Conservation (phyloP, 306 rosid genomes). For the Pachyrhizus erosus region DNA sequence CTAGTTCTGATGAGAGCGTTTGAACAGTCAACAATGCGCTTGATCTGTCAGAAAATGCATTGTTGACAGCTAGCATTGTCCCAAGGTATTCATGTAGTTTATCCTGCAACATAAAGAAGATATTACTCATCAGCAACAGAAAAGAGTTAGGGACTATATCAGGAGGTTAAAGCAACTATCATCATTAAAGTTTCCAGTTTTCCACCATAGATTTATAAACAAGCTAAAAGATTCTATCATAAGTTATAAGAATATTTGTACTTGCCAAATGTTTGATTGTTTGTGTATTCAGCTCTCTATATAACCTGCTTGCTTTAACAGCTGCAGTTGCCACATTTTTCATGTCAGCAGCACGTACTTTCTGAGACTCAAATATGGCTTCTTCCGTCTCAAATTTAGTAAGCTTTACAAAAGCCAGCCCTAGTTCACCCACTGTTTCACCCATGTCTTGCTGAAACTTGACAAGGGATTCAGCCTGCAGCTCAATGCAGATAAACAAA, state of each 20-base stretch:
- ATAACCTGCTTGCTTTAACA: constrained; percentile 91
- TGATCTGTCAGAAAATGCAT: constrained; percentile 89
- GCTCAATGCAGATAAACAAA: constrained; percentile 8
- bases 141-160: not conserved
- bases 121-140: constrained; percentile 35
- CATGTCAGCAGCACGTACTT: constrained; percentile 76
- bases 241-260: constrained; percentile 21
- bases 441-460: constrained; percentile 97
- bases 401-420: constrained; percentile 86
- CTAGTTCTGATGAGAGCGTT: constrained; percentile 85
- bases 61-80: constrained; percentile 75
- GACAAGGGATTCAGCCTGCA: constrained; percentile 94
- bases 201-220: constrained; percentile 4
- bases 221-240: not conserved
- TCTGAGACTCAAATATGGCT: constrained; percentile 70
- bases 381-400: constrained; percentile 93
- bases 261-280: constrained; percentile 93
- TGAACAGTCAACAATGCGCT: constrained; percentile 93
- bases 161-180: constrained; percentile 11
- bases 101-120: constrained; percentile 69
- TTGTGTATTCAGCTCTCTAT: constrained; percentile 89
- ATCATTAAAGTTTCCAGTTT: not conserved
- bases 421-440: constrained; percentile 91
- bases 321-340: constrained; percentile 88
- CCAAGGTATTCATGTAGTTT: constrained; percentile 98